Conservation (phyloP, 2,329 filamentous ascomycete genomes). For the Fusarium tupiense region DNA sequence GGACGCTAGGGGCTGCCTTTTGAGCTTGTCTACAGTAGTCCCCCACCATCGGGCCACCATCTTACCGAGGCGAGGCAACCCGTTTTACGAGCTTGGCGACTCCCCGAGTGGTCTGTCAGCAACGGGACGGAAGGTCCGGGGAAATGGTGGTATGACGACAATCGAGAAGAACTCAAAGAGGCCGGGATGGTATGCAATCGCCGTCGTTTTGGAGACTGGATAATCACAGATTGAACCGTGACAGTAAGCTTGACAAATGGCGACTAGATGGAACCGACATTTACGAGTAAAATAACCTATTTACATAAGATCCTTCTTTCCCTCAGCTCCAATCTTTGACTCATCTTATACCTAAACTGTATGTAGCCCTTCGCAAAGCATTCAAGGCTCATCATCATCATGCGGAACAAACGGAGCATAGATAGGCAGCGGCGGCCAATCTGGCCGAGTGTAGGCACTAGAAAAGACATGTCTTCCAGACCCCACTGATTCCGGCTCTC, state of each 20-base stretch:
- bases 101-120: neutral
- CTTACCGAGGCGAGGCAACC: neutral
- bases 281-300: neutral
- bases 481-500: neutral
- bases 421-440: neutral
- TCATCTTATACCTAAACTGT: no score
- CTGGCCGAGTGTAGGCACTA: neutral
- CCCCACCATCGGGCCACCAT: no score
- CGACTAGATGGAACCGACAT: neutral
- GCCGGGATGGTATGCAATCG: neutral
- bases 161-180: no score
- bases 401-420: neutral
- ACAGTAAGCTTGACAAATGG: neutral
- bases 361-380: neutral
- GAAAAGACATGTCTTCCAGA: neutral
- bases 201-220: neutral
- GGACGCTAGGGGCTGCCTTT: neutral
- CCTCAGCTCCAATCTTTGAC: neutral
- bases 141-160: neutral
- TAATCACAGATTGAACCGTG: neutral
- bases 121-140: neutral
- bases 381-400: neutral
- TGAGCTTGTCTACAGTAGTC: neutral
- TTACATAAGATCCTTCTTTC: neutral
- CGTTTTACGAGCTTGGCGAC: no score